phyloP scores from a whole-genome alignment of 148 eudicot genomes.

The Cornus suecica region DNA sequence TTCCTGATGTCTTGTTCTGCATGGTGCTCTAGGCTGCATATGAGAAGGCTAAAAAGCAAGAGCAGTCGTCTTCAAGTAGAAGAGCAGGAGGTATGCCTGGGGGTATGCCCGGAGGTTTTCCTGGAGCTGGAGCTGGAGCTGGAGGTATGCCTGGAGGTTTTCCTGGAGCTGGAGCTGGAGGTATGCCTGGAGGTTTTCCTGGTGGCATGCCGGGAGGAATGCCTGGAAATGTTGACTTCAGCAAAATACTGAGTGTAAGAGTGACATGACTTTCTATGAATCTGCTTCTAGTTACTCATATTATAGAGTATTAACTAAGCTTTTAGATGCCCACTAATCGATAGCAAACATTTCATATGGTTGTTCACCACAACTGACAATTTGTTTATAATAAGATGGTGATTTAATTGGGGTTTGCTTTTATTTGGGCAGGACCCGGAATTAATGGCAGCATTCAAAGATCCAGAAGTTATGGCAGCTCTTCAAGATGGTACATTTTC shows the following conservation, averaged over 20 bases:
- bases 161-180: slow-evolving; percentile 65
- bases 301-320: neutral
- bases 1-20: neutral
- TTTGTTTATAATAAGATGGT: neutral
- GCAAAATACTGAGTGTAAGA: slow-evolving; percentile 89
- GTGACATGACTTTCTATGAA: neutral
- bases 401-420: neutral
- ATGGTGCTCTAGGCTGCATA: slow-evolving; percentile 68
- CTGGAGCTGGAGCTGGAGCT: too few species aligned
- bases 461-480: slow-evolving; percentile 99
- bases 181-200: slow-evolving; percentile 60
- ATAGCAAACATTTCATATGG: neutral
- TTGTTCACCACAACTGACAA: neutral
- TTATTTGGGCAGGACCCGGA: slow-evolving; percentile 80
- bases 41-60: slow-evolving; percentile 86
- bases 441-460: slow-evolving; percentile 87
- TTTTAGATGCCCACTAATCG: neutral
- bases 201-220: slow-evolving; percentile 55
- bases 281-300: neutral
- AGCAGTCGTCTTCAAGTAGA: slow-evolving; percentile 56
- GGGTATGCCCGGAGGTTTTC: slow-evolving; percentile 40
- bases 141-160: slow-evolving; percentile 41
- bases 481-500: slow-evolving; percentile 79
- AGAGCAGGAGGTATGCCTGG: slow-evolving; percentile 67
- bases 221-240: slow-evolving; percentile 76